Base-by-base conservation (phyloP, 2,329 filamentous ascomycete species). In the Rhinocladiella similis region DNA sequence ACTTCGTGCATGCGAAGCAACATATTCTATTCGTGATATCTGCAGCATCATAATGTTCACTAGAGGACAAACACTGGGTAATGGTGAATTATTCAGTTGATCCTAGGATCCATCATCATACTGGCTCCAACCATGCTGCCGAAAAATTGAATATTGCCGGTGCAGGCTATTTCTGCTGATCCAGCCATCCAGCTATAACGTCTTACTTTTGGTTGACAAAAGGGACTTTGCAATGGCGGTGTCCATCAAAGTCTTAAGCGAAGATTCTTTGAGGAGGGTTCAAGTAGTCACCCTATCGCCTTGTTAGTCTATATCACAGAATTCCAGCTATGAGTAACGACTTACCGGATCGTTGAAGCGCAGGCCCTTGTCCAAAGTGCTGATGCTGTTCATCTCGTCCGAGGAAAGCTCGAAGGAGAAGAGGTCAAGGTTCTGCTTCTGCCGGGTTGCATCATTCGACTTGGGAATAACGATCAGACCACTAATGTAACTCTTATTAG, bases 391-490 rank as follows among this genome's bases (percentile, higher is more conserved):
- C 25, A 54, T 25, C 36, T 57, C 33, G 2, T 57, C 46, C 14
- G 33, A 25, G 3, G 50, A 48, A 19, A 57, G 45, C 33, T 57
- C 46, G 45, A 57, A 57, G 29, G 25, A 38, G 25, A 45, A 48
- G 3, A 57, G 3, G 25, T 57, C 50, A 5, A 49, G 36, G 46
- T 57, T 57, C 36, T 57, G 50, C 50, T 49, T 54, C 58, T 66
- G 57, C 70, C 76, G 60, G 63, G 68, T 63, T 73, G 80, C 74
- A 73, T 78, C 79, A 69, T 81, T 86, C 63, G 82, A 87, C 83
- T 92, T 93, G 66, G 89, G 90, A 66, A 94, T 94, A 65, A 94
- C 87, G 47, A 89, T 88, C 53, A 94, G 77, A 29, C 85, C 86
- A 48, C 50, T 53, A 16, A 27, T 7, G 16, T 39, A 2, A 7